Percentiles rank a stretch among this genome's conserved stretches.
These are phyloP conservation scores for Trichoderma afroharzianum DNA, from an alignment of 2,329 filamentous ascomycete genomes.

Conservation along the genomic window DNA sequence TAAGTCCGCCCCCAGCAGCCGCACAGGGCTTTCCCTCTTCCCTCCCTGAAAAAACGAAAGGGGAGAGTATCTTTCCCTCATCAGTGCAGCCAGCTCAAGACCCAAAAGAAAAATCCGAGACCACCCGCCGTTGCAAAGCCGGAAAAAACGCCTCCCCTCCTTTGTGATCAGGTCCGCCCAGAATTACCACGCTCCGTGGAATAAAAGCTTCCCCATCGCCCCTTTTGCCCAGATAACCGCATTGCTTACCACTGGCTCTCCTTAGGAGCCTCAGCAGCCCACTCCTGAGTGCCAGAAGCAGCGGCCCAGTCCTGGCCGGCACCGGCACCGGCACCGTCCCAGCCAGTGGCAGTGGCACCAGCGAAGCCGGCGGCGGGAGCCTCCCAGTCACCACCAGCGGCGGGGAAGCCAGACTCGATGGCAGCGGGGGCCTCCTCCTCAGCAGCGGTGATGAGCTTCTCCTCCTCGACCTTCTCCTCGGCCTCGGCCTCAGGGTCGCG, in stretches of 20 bases:
- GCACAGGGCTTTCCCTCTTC: slow-evolving; percentile 98
- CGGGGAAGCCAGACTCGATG: slow-evolving; percentile 73
- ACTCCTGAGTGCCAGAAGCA: slow-evolving; percentile 63
- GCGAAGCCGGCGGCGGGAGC: slow-evolving; percentile 69
- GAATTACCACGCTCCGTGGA: slow-evolving; percentile 19
- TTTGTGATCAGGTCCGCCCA: slow-evolving; percentile 9
- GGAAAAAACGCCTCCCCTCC: slow-evolving; percentile 23
- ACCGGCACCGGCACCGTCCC: slow-evolving; percentile 45
- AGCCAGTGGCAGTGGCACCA: slow-evolving; percentile 54
- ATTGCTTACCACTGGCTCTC: slow-evolving; percentile 50
- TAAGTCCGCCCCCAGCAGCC: slow-evolving; percentile 79
- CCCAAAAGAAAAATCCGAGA: slow-evolving; percentile 24
- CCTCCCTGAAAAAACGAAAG: slow-evolving; percentile 23
- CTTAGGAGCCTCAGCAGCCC: slow-evolving; percentile 60
- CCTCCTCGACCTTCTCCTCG: slow-evolving; percentile 93
- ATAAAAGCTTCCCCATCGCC: background rate
- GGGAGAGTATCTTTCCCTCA: slow-evolving; percentile 98
- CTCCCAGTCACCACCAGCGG: slow-evolving; percentile 76
- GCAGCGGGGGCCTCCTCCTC: slow-evolving; percentile 80
- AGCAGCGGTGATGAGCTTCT: slow-evolving; percentile 78
- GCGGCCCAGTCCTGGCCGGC: slow-evolving; percentile 58
- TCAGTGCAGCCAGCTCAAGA: slow-evolving; percentile 73
- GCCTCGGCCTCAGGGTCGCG: slow-evolving; percentile 99
- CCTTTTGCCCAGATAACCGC: background rate
- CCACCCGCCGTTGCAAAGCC: slow-evolving; percentile 21